Evolutionary conservation across 169 alveolate genomes (phyloP).

Genomic region (Plasmodium relictum): DNA sequence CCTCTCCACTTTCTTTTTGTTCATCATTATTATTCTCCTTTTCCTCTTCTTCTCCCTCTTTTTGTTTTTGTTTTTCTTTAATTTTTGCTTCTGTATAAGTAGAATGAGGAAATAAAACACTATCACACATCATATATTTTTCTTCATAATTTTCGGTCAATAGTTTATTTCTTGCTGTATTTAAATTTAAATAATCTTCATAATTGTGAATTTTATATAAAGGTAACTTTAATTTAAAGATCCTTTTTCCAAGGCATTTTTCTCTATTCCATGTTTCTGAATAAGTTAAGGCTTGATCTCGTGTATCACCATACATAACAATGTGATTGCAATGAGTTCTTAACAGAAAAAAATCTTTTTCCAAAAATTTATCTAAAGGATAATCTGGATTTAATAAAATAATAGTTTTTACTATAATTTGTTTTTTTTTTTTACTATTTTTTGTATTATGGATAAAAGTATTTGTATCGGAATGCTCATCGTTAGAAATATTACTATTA

Average conservation of each 20-base stretch:
- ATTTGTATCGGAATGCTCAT: background rate
- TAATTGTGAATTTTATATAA: slow-evolving; percentile 66
- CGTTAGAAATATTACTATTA: background rate
- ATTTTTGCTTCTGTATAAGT: slow-evolving; percentile 30
- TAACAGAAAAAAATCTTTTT: slow-evolving; percentile 86
- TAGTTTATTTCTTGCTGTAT: slow-evolving; percentile 22
- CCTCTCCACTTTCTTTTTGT: background rate
- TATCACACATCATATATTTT: slow-evolving; percentile 65
- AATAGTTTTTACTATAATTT: slow-evolving; percentile 84
- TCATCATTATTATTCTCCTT: background rate
- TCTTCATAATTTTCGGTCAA: slow-evolving; percentile 17
- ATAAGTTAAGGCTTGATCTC: slow-evolving; percentile 85
- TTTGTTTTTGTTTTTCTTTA: background rate
- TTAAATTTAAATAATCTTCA: slow-evolving; percentile 62
- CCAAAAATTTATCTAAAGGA: slow-evolving; percentile 86
- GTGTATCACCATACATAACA: slow-evolving; percentile 90
- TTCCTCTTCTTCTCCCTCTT: slow-evolving; percentile 1
- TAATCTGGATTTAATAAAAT: slow-evolving; percentile 89
- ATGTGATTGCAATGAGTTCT: slow-evolving; percentile 90
- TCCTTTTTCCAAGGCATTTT: slow-evolving; percentile 82
- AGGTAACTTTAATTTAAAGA: slow-evolving; percentile 80
- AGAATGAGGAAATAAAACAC: slow-evolving; percentile 56
- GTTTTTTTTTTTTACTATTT: slow-evolving; percentile 35
- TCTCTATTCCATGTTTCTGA: slow-evolving; percentile 85
- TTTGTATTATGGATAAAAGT: background rate